phyloP scores from a whole-genome alignment of 306 rosid genomes.

The Fragaria ananassa region DNA sequence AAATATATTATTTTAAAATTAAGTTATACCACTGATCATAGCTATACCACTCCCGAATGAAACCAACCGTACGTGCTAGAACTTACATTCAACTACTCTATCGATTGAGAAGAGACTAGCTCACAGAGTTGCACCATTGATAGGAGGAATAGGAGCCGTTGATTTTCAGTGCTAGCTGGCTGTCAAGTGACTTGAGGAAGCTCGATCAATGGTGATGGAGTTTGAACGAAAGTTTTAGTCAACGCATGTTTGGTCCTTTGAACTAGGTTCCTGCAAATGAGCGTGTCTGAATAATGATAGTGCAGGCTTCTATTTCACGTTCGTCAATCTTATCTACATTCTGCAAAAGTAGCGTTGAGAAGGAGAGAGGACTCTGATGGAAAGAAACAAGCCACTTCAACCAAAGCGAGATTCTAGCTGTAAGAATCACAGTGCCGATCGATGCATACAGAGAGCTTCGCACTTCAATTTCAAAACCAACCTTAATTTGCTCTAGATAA shows the following conservation, averaged over 20 bases:
- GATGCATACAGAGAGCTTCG: neutral
- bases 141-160: neutral
- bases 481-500: too few species aligned
- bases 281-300: neutral
- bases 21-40: too few species aligned
- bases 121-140: neutral
- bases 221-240: slow-evolving; percentile 24
- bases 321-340: neutral
- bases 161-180: neutral
- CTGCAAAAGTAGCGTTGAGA: neutral
- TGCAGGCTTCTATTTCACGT: neutral
- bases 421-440: neutral
- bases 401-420: neutral
- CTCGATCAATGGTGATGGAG: slow-evolving; percentile 4
- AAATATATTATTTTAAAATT: too few species aligned
- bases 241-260: slow-evolving; percentile 27
- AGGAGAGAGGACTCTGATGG: neutral
- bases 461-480: too few species aligned
- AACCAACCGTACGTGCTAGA: neutral
- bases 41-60: neutral
- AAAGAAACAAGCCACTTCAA: neutral
- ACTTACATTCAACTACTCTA: neutral
- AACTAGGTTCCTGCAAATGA: neutral
- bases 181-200: neutral
- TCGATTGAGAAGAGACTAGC: neutral